Evolutionary conservation across 176 grass and related monocot genomes (phyloP).

Genomic region (Carex cristatella): DNA sequence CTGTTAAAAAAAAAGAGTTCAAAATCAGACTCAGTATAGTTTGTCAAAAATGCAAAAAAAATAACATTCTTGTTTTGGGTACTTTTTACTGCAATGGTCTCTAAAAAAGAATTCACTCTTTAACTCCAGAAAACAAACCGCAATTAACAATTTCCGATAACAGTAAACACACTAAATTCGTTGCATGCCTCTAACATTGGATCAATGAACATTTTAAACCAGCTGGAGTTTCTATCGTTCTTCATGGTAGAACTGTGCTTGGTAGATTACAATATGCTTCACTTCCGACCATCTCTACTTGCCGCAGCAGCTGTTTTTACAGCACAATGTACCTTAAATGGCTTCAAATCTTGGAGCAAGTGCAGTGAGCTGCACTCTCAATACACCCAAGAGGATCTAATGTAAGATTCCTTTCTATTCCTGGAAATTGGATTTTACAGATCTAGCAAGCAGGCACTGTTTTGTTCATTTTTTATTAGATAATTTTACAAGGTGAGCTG

Average conservation of each 20-base stretch:
- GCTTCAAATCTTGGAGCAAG: slow-evolving; percentile 59
- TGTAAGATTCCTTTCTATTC: slow-evolving; percentile 25
- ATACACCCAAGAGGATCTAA: slow-evolving; percentile 57
- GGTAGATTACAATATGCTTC: slow-evolving; percentile 71
- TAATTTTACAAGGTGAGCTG: no score
- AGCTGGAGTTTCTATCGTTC: slow-evolving; percentile 77
- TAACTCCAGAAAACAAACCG: no score
- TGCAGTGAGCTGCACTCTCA: slow-evolving; percentile 67
- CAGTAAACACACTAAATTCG: not conserved
- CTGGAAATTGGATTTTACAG: not conserved
- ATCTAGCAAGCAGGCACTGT: not conserved
- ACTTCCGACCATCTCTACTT: slow-evolving; percentile 60
- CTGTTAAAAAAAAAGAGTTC: not conserved
- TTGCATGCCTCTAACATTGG: not conserved
- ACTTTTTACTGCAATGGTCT: not conserved
- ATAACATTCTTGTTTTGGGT: not conserved
- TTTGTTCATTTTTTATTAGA: not conserved
- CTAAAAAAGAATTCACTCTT: not conserved
- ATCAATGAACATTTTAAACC: not conserved
- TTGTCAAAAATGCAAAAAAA: not conserved
- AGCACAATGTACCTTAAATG: slow-evolving; percentile 61
- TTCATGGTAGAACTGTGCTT: slow-evolving; percentile 80
- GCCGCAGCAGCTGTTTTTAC: slow-evolving; percentile 74
- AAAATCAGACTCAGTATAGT: not conserved
- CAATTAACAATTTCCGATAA: no score